Evolutionary conservation across 2,329 filamentous ascomycete species (phyloP).

Genomic region (Microdochium paspali): DNA sequence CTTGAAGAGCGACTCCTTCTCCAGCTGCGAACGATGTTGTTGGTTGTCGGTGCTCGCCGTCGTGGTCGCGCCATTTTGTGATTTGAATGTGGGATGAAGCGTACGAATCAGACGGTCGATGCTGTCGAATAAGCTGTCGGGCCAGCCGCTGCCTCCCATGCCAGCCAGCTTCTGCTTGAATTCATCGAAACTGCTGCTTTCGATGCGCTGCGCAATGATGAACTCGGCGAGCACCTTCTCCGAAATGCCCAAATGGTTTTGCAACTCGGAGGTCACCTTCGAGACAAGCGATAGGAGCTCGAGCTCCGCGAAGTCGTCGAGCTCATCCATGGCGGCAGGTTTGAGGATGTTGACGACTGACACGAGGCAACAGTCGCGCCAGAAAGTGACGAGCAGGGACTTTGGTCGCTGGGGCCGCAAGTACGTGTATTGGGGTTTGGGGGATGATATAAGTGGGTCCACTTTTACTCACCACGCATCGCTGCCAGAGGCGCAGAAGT

Average conservation of each 20-base stretch:
- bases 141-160: conserved; percentile 73
- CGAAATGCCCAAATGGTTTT: conserved; percentile 84
- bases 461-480: too few species aligned
- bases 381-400: too few species aligned
- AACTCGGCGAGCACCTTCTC: conserved; percentile 97
- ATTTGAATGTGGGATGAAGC: conserved; percentile 84
- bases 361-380: too few species aligned
- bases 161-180: conserved; percentile 70
- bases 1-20: conserved; percentile 82
- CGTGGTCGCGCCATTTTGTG: conserved; percentile 23
- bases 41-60: conserved; percentile 25
- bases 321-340: conserved; percentile 52
- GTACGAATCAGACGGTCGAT: conserved; percentile 81
- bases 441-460: too few species aligned
- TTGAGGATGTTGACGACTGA: neutral
- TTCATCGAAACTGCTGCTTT: conserved; percentile 58
- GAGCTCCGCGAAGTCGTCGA: conserved; percentile 78
- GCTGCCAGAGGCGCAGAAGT: too few species aligned
- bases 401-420: too few species aligned
- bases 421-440: too few species aligned
- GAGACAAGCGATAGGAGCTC: conserved; percentile 91
- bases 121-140: conserved; percentile 78
- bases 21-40: conserved; percentile 48
- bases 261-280: conserved; percentile 86
- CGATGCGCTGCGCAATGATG: conserved; percentile 79